phyloP scores from a whole-genome alignment of 441 rosid species.

The Euphorbia schlechtendalii region DNA sequence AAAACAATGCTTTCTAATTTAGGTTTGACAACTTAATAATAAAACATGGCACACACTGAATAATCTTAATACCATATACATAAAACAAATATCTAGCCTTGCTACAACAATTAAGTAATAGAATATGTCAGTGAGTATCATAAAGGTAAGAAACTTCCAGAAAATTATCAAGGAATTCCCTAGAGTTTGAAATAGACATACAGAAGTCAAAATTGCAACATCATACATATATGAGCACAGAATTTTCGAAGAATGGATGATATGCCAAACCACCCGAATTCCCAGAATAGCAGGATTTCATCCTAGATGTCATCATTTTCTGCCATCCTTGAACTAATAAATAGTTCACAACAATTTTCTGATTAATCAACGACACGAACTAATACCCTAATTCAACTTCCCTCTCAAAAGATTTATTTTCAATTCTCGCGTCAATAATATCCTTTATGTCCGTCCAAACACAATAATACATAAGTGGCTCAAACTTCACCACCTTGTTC shows the following conservation, averaged over 20 bases:
- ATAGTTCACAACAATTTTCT: background rate
- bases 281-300: background rate
- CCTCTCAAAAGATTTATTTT: background rate
- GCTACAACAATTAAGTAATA: background rate
- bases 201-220: background rate
- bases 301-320: background rate
- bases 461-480: background rate
- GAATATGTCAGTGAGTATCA: background rate
- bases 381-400: background rate
- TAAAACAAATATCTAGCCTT: background rate
- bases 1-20: background rate
- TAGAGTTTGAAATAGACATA: too few relatives aligned
- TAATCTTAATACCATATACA: too few relatives aligned
- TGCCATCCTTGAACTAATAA: background rate
- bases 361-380: background rate
- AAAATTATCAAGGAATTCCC: background rate
- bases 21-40: background rate
- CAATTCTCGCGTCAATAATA: background rate
- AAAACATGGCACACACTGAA: background rate
- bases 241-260: background rate
- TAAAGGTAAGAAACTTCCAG: background rate
- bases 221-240: background rate
- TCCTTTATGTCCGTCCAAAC: background rate
- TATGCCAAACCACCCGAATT: background rate
- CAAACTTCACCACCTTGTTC: background rate